Evolutionary conservation across 192 early-diverging fungal genomes (phyloP).

Genomic region (Coemansia sp.): DNA sequence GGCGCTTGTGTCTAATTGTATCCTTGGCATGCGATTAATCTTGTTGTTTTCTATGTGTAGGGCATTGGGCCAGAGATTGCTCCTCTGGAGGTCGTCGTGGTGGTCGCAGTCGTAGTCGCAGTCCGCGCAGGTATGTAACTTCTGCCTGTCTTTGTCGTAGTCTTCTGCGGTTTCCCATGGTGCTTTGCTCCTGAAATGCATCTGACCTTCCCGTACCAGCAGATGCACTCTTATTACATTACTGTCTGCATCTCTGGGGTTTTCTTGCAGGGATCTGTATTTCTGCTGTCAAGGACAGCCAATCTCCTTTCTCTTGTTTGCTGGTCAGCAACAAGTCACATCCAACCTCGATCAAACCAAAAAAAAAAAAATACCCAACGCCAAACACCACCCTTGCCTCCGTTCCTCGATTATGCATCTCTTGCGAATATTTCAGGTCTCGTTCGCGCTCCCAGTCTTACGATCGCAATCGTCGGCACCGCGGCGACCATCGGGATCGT

Average conservation of each 20-base stretch:
- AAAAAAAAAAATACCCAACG: neutral
- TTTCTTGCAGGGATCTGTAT: neutral
- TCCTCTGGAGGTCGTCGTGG: conserved; percentile 16
- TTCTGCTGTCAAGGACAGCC: neutral
- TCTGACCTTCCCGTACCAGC: neutral
- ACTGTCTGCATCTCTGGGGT: neutral
- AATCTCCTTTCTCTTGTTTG: neutral
- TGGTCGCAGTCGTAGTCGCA: conserved; percentile 28
- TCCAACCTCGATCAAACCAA: neutral
- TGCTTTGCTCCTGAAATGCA: conserved; percentile 4
- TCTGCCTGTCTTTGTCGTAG: neutral
- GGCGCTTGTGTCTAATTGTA: neutral
- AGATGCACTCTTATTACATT: neutral
- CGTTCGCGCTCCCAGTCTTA: conserved; percentile 22
- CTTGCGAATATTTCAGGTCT: conserved; percentile 14
- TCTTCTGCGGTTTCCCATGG: neutral
- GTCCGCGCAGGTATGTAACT: conserved; percentile 45
- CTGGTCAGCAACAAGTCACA: neutral
- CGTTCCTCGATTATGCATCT: conserved; percentile 1
- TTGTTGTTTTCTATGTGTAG: conserved; percentile 9
- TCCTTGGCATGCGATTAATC: neutral
- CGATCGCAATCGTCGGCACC: conserved; percentile 10
- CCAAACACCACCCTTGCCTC: neutral
- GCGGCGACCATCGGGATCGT: conserved; percentile 16
- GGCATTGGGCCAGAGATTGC: conserved; percentile 54